Evolutionary conservation across 2,329 filamentous ascomycete species (phyloP).

Genomic region (Fusarium odoratissimum): DNA sequence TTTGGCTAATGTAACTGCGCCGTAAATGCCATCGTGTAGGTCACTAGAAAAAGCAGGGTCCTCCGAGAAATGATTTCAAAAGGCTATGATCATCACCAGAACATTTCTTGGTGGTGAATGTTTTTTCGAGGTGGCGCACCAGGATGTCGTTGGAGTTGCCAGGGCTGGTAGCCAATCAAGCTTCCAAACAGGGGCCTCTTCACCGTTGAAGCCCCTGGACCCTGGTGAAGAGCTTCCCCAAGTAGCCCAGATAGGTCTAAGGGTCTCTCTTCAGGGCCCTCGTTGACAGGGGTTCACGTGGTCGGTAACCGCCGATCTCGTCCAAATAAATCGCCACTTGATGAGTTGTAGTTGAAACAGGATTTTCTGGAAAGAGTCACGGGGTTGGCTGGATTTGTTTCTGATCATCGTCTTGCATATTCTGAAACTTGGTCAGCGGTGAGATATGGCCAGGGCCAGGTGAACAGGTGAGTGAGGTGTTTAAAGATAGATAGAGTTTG

Average conservation of each 20-base stretch:
- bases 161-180: slow-evolving; percentile 38
- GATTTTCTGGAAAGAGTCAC: slow-evolving; percentile 38
- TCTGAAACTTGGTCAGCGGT: slow-evolving; percentile 36
- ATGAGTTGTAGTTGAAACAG: slow-evolving; percentile 34
- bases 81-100: slow-evolving; percentile 37
- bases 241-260: slow-evolving; percentile 28
- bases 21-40: slow-evolving; percentile 7
- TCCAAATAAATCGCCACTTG: slow-evolving; percentile 35
- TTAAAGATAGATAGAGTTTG: background rate
- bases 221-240: slow-evolving; percentile 8
- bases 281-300: slow-evolving; percentile 30
- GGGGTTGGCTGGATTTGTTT: slow-evolving; percentile 22
- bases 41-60: slow-evolving; percentile 36
- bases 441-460: background rate
- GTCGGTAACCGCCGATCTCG: slow-evolving; percentile 37
- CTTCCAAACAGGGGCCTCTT: slow-evolving; percentile 2
- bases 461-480: background rate
- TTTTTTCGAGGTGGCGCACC: slow-evolving; percentile 25
- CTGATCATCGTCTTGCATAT: slow-evolving; percentile 37
- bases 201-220: slow-evolving; percentile 24
- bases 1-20: slow-evolving; percentile 4
- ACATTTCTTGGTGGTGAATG: slow-evolving; percentile 25
- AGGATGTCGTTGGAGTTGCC: slow-evolving; percentile 22
- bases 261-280: slow-evolving; percentile 20
- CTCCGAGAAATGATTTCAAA: slow-evolving; percentile 33